Evolutionary conservation across 2,329 filamentous ascomycete genomes (phyloP), one percentile per base, ranked within the genome.

Genomic region (Pseudocercospora vitis): DNA sequence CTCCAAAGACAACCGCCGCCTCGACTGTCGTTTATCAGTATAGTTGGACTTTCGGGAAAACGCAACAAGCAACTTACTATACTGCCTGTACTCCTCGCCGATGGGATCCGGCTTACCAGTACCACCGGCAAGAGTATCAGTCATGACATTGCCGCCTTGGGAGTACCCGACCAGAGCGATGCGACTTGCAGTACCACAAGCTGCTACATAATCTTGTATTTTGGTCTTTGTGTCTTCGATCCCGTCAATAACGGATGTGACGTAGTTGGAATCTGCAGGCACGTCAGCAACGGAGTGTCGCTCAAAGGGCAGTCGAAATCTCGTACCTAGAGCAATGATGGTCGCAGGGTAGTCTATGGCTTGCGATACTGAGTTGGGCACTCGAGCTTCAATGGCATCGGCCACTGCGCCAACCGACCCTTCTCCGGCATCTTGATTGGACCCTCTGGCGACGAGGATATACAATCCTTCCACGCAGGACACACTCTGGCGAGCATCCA

Each of bases 161-260:
- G 63, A 67, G 57, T 71, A 72, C 2, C 71, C 71, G 51, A 72
- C 55, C 16, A 73, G 55, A n/a, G 69, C 71, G 45, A 73, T 68
- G 55, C 67, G 65, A 31, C 56, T 56, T 5, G 60, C 59, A 16
- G 46, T 28, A 18, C 68, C 69, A 42, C 64, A 67, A 14, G 63
- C 60, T 3, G 57, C 50, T 2, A 64, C 63, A 51, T 72, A 73
- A 4, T 46, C 54, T 46, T 64, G 53, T 26, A 71, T 64, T 31
- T 70, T 56, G 7, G 58, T 45, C 8, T 58, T 65, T 53, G 71
- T 68, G 19, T 64, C 67, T 8, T 57, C 52, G 9, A 71, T 66
- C 9, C 71, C 71, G 11, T 61, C 54, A 4, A 55, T 52, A 32
- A 71, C 68, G 3, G 66, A 70, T 6, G 46, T 50, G 32, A 57